Evolutionary conservation across 2,329 filamentous ascomycete genomes (phyloP), one percentile per base, ranked within the genome.

Genomic region (Magnaporthiopsis incrustans): DNA sequence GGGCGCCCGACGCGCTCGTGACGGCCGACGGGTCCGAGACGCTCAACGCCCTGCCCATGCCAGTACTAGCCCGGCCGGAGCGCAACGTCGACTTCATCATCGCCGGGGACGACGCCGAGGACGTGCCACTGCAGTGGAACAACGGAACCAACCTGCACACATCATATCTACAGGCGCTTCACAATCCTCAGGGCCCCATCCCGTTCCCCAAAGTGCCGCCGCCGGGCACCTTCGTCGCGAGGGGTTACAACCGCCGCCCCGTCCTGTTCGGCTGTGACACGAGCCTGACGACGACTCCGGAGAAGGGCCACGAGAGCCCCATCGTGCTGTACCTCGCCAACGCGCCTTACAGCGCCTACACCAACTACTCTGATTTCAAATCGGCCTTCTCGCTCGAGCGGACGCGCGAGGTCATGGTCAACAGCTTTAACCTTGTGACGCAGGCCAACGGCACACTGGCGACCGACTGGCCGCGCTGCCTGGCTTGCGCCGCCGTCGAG

Each of bases 341-440:
- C 26, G 25, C 57, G 7, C 57, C 57, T 6, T 58, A 58, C 57
- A 27, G 26, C 12, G 26, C 57, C 26, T 58, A 15, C 57, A 58
- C 57, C 1, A 58, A 58, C 57, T 30, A 30, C 26, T 58, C 57
- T 0, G 57, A 58, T 12, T 58, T 30, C 26, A 26, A 58, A 26
- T 27, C 57, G 8, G 57, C 57, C 11, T 26, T 58, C 7, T 58
- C 57, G 14, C 26, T 27, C 22, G 57, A 32, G 57, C 57, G 30
- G 57, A 58, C 57, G 57, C 57, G 57, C 8, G 26, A 58, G 57
- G 57, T 58, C 26, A 58, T 58, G 57, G 57, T 58, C 14, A 58
- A 58, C 57, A 58, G 57, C 26, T 58, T 58, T 26, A 26, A 58
- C 26, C 57, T 58, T 11, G 57, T 30, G 1, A 58, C 57, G 1